phyloP scores from a whole-genome alignment of 352 stramenopile species.

The Thalassiosira ordinaria region DNA sequence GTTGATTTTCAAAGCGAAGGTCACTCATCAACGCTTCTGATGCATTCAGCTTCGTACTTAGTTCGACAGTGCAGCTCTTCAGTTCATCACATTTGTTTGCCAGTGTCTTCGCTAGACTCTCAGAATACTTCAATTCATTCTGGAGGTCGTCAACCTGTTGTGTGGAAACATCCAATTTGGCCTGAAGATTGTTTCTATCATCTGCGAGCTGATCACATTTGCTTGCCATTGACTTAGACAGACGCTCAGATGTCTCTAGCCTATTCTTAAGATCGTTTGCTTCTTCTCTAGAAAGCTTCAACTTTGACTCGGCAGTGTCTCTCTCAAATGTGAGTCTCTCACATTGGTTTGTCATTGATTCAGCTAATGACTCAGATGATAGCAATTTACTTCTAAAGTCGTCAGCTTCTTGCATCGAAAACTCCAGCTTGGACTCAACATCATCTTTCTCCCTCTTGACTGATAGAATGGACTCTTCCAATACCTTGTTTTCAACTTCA shows the following conservation, averaged over 20 bases:
- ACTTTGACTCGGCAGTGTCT: neutral
- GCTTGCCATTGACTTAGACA: neutral
- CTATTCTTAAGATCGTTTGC: conserved; percentile 10
- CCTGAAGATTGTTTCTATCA: no score
- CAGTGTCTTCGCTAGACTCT: neutral
- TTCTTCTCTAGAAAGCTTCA: conserved; percentile 4
- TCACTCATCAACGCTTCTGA: neutral
- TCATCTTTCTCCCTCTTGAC: conserved; percentile 7
- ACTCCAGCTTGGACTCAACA: conserved; percentile 9
- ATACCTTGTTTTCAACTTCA: conserved; percentile 13
- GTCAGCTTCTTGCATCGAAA: conserved; percentile 20
- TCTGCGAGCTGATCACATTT: conserved; percentile 10
- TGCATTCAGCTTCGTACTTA: conserved; percentile 5
- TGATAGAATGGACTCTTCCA: neutral
- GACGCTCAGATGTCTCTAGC: conserved; percentile 6
- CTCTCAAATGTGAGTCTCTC: neutral
- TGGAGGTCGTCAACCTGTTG: no score
- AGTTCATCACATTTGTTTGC: conserved; percentile 9
- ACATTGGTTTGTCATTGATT: conserved; percentile 17
- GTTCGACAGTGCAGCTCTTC: conserved; percentile 1
- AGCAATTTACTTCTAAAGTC: conserved; percentile 12
- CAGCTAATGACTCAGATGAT: conserved; percentile 5
- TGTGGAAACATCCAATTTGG: no score
- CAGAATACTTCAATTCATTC: no score
- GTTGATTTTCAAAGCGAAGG: conserved; percentile 15